Percentiles rank a stretch among this genome's conserved stretches.
Conservation (phyloP, 2,329 filamentous ascomycete species). For the Pestalotiopsis sp. region DNA sequence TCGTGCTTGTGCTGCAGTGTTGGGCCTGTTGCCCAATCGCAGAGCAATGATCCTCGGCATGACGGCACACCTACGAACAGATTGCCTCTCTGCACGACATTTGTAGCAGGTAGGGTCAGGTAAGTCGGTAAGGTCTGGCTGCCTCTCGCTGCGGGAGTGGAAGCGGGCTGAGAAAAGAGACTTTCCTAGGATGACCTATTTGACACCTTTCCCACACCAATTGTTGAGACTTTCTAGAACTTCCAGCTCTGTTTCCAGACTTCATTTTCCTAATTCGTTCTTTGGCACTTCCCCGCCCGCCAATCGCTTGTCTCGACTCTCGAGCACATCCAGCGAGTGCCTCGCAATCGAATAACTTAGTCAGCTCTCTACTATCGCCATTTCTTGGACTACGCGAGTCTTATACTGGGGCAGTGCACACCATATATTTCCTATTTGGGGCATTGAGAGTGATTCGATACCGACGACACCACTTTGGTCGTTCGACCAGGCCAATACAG, state of each 20-base stretch:
- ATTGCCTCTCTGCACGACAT: not conserved
- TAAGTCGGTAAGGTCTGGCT: not conserved
- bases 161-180: not conserved
- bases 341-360: not conserved
- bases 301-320: not conserved
- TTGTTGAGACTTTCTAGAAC: not conserved
- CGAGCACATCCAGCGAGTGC: not conserved
- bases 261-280: not conserved
- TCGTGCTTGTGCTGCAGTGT: not conserved
- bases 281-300: not conserved
- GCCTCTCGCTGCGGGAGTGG: not conserved
- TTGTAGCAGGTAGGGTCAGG: not conserved
- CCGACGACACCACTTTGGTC: not conserved
- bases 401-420: not conserved
- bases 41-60: constrained; percentile 1
- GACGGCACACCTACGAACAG: constrained; percentile 5
- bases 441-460: not conserved
- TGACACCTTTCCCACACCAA: constrained; percentile 4
- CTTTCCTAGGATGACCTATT: not conserved
- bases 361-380: not conserved
- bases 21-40: not conserved
- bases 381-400: not conserved
- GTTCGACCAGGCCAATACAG: not conserved
- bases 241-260: not conserved
- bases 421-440: not conserved